Percentiles rank a stretch among this genome's conserved stretches.
These are phyloP conservation scores for Stemphylium beticola DNA, from an alignment of 2,329 filamentous ascomycete species.

Conservation along the genomic window DNA sequence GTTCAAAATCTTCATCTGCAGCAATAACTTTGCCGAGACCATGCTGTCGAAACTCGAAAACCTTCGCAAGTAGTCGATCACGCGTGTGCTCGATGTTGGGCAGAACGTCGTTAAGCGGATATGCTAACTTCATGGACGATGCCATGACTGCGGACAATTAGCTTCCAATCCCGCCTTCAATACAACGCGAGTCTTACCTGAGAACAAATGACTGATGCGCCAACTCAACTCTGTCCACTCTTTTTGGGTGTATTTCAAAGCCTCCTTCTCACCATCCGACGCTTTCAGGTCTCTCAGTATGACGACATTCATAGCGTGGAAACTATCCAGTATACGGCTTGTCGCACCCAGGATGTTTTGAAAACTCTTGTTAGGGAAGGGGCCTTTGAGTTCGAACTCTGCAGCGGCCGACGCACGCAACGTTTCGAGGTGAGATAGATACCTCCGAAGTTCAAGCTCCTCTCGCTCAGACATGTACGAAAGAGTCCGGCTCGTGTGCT, in stretches of 20 bases:
- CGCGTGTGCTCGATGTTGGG: constrained; percentile 81
- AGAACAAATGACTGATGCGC: constrained; percentile 86
- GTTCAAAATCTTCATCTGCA: constrained; percentile 82
- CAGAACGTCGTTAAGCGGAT: constrained; percentile 86
- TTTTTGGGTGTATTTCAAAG: constrained; percentile 77
- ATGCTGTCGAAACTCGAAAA: constrained; percentile 83
- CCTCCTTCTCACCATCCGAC: constrained; percentile 78
- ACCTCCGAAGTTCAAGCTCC: constrained; percentile 84
- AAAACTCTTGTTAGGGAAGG: constrained; percentile 79
- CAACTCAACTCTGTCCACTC: constrained; percentile 84
- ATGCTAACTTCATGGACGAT: constrained; percentile 91
- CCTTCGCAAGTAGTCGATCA: constrained; percentile 82
- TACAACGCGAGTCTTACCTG: constrained; percentile 52
- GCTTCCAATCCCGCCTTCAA: not conserved
- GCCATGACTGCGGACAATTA: constrained; percentile 69
- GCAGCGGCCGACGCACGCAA: constrained; percentile 75
- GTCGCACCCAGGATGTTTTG: constrained; percentile 79
- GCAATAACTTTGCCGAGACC: constrained; percentile 58
- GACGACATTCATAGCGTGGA: constrained; percentile 95
- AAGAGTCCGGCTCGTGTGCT: constrained; percentile 15
- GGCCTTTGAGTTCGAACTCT: constrained; percentile 87
- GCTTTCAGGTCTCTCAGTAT: constrained; percentile 79
- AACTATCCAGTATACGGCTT: constrained; percentile 84
- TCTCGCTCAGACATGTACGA: constrained; percentile 89
- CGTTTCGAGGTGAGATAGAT: constrained; percentile 73